A percentile compares a stretch with the other conserved stretches of the same genome.
Evolutionary conservation across 805 yeast genomes (phyloP).

Genomic region (Jamesozyma lodderae): DNA sequence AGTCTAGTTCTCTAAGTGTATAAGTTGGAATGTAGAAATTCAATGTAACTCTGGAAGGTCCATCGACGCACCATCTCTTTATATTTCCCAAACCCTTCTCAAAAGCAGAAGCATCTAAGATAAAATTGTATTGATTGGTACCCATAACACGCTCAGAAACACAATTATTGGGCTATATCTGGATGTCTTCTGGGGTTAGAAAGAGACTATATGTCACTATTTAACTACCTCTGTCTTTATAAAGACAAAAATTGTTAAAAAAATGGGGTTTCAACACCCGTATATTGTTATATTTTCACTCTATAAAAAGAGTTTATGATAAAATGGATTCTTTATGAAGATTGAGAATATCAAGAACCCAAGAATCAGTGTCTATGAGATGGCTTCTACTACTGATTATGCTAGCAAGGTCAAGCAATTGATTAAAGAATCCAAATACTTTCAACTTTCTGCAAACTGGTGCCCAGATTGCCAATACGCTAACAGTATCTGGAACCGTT

Average conservation of each 20-base stretch:
- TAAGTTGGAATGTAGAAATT: conserved; percentile 44
- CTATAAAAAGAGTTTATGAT: background rate
- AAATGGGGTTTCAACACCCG: too few relatives aligned
- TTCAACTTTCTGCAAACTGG: conserved; percentile 65
- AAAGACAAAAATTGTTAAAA: too few relatives aligned
- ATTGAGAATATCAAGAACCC: background rate
- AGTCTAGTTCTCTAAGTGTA: conserved; percentile 52
- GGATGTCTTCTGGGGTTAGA: background rate
- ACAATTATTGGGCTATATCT: background rate
- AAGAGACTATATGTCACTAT: too few relatives aligned
- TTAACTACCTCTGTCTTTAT: too few relatives aligned
- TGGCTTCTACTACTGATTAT: background rate
- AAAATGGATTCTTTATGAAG: too few relatives aligned
- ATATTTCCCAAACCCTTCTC: conserved; percentile 62
- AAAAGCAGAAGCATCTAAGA: conserved; percentile 59
- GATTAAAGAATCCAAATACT: conserved; percentile 37
- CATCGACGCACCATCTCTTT: conserved; percentile 44
- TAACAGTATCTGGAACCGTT: conserved; percentile 44
- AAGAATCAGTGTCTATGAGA: background rate
- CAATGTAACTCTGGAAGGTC: conserved; percentile 20
- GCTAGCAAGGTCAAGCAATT: conserved; percentile 37
- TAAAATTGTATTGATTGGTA: conserved; percentile 31
- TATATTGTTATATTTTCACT: too few relatives aligned
- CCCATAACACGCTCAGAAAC: background rate
- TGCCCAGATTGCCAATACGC: conserved; percentile 73